Evolutionary conservation across 768 basidiomycete species (phyloP).

Genomic region (Dacryopinax primogenitus): DNA sequence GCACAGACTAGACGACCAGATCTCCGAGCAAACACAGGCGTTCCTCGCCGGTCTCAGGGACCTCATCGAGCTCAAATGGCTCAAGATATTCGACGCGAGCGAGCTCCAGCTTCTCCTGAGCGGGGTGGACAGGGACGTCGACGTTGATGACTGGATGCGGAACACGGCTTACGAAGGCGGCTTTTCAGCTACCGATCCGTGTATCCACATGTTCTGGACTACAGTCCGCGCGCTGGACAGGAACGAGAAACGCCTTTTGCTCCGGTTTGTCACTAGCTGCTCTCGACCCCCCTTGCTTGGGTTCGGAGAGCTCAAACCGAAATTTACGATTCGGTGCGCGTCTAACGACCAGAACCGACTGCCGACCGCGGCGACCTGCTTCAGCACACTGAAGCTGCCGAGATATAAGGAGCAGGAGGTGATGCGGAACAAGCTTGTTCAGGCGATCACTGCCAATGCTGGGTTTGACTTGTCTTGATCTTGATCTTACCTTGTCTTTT

Average conservation of each 20-base stretch:
- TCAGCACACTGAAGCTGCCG: constrained; percentile 85
- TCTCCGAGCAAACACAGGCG: constrained; percentile 50
- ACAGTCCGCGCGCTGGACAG: constrained; percentile 69
- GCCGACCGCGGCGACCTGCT: constrained; percentile 73
- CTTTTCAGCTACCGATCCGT: constrained; percentile 54
- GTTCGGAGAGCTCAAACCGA: constrained; percentile 75
- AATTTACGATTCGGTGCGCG: constrained; percentile 76
- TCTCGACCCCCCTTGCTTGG: constrained; percentile 78
- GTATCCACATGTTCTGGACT: constrained; percentile 73
- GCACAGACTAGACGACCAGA: constrained; percentile 79
- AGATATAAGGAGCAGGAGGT: constrained; percentile 49
- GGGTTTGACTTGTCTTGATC: constrained; percentile 82
- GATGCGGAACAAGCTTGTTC: constrained; percentile 62
- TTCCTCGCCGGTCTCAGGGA: constrained; percentile 86
- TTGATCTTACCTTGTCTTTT: too few species aligned
- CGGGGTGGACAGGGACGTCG: constrained; percentile 72
- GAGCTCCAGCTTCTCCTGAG: constrained; percentile 87
- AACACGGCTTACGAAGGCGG: constrained; percentile 76
- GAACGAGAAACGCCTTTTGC: constrained; percentile 59
- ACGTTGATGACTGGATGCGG: constrained; percentile 62
- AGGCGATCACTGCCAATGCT: constrained; percentile 75
- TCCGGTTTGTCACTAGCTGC: constrained; percentile 89
- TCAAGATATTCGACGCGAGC: constrained; percentile 89
- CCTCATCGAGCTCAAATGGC: constrained; percentile 83
- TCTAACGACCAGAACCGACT: constrained; percentile 58